A percentile compares a stretch with the other conserved stretches of the same genome.
Evolutionary conservation across 108 stramenopile species (phyloP).

Genomic region (Nitzschia sp.): DNA sequence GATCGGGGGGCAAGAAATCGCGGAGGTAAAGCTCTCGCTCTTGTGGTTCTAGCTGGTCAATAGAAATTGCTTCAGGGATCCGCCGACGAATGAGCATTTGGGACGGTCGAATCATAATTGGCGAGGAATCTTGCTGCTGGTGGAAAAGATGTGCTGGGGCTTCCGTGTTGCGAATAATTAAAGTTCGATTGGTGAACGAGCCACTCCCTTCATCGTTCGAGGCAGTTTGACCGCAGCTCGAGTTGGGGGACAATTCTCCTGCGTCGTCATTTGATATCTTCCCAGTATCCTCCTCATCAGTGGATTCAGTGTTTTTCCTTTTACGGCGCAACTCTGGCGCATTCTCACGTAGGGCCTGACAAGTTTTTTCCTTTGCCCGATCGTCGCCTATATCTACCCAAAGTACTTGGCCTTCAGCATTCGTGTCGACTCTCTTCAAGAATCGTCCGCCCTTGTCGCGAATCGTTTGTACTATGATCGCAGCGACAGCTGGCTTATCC

Average conservation of each 20-base stretch:
- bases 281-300: slow-evolving; percentile 18
- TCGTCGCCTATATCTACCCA: slow-evolving; percentile 65
- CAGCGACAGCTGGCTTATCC: slow-evolving; percentile 77
- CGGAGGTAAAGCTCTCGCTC: slow-evolving; percentile 49
- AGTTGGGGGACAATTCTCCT: not conserved
- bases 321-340: slow-evolving; percentile 53
- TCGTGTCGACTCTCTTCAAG: slow-evolving; percentile 28
- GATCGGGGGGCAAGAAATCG: slow-evolving; percentile 54
- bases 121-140: not conserved
- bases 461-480: slow-evolving; percentile 48
- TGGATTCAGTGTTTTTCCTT: slow-evolving; percentile 1
- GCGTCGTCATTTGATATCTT: slow-evolving; percentile 2
- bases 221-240: not conserved
- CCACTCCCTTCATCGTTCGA: slow-evolving; percentile 10
- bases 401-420: slow-evolving; percentile 32
- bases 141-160: not conserved
- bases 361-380: slow-evolving; percentile 53
- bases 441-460: slow-evolving; percentile 57
- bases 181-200: not conserved
- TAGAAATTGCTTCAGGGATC: slow-evolving; percentile 24
- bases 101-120: slow-evolving; percentile 46
- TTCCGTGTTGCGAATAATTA: not conserved
- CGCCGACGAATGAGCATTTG: slow-evolving; percentile 21
- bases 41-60: slow-evolving; percentile 34
- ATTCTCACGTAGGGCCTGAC: slow-evolving; percentile 64